Conservation (phyloP, 2,329 filamentous ascomycete species). For the Metarhizium anisopliae region DNA sequence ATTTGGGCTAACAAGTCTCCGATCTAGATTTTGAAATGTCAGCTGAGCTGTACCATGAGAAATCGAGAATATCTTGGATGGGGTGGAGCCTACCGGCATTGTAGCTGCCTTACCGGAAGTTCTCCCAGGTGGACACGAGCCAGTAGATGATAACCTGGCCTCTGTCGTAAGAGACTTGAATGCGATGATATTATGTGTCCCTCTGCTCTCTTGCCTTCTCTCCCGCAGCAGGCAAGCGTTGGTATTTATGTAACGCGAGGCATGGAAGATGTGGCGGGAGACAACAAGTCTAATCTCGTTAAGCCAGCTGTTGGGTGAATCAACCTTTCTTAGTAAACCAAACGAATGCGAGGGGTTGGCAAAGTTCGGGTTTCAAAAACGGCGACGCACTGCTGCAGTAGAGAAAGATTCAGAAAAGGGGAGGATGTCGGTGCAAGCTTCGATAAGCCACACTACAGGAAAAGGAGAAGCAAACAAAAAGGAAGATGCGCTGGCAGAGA, state of each 20-base stretch:
- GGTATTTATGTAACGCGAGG: background rate
- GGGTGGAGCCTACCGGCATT: constrained; percentile 21
- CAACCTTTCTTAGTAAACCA: background rate
- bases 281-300: background rate
- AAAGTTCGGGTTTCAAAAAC: background rate
- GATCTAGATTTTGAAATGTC: constrained; percentile 15
- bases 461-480: too few relatives aligned
- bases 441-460: too few relatives aligned
- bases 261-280: background rate
- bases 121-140: background rate
- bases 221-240: constrained; percentile 3
- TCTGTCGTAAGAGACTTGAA: background rate
- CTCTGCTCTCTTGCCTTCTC: background rate
- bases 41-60: background rate
- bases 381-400: background rate
- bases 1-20: constrained; percentile 43
- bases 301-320: background rate
- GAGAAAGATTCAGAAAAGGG: too few relatives aligned
- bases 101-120: constrained; percentile 6
- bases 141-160: background rate
- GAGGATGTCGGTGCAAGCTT: too few relatives aligned
- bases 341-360: background rate
- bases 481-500: too few relatives aligned
- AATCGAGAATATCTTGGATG: background rate
- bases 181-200: background rate